Percentiles rank a stretch among this genome's conserved stretches.
phyloP scores from a whole-genome alignment of 1,284 basidiomycete species.

The Leucoagaricus sp. region DNA sequence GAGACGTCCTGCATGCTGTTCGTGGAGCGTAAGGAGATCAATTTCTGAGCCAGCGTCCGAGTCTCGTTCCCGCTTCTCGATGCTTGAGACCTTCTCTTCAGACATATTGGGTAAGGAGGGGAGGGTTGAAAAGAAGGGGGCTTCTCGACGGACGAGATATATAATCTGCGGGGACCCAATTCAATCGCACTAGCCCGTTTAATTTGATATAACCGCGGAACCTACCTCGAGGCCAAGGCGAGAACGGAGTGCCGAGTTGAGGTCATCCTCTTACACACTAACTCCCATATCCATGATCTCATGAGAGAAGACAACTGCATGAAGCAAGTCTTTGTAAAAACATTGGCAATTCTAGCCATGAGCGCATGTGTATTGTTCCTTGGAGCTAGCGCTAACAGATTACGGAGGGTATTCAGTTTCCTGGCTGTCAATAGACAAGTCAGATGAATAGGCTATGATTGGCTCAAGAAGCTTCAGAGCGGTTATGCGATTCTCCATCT shows the following conservation, averaged over 20 bases:
- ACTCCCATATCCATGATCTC: not conserved
- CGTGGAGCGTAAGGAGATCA: slow-evolving; percentile 55
- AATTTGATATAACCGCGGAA: not conserved
- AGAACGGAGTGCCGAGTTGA: slow-evolving; percentile 1
- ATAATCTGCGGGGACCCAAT: not conserved
- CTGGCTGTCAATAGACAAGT: not conserved
- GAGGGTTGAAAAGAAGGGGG: not conserved
- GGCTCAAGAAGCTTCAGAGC: not conserved
- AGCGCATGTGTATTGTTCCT: not conserved
- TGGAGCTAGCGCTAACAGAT: not conserved
- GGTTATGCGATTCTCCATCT: not conserved
- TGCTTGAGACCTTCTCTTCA: slow-evolving; percentile 9
- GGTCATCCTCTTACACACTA: not conserved
- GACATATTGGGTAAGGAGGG: slow-evolving; percentile 4
- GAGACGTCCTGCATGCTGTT: slow-evolving; percentile 57
- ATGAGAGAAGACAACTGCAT: not conserved
- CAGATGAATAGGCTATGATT: not conserved
- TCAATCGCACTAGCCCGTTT: not conserved
- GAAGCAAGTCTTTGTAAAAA: not conserved
- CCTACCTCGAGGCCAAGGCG: not conserved
- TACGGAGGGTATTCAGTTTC: not conserved
- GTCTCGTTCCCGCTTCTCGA: slow-evolving; percentile 17
- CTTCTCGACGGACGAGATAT: not conserved
- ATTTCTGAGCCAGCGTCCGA: slow-evolving; percentile 28
- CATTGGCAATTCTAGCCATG: not conserved